These are phyloP conservation scores for Auriscalpium vulgare DNA, from an alignment of 768 basidiomycete species.

Conservation along the genomic window DNA sequence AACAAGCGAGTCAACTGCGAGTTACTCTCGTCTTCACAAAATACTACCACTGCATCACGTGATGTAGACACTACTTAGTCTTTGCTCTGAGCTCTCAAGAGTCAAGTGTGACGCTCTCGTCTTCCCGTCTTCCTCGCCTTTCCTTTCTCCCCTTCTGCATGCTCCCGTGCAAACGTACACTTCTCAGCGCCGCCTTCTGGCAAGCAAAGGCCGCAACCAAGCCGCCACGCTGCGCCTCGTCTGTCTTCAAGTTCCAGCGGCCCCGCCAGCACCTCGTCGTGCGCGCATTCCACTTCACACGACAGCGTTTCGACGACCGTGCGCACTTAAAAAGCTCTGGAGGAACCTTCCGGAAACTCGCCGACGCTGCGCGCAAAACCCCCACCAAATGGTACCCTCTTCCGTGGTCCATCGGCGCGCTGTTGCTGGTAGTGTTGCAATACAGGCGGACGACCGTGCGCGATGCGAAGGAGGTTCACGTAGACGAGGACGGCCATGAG, in stretches of 20 bases:
- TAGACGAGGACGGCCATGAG: constrained; percentile 80
- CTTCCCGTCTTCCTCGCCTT: too few species aligned
- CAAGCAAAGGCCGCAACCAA: neutral
- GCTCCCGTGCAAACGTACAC: neutral
- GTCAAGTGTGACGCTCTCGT: too few species aligned
- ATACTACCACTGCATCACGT: too few species aligned
- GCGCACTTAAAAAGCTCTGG: neutral
- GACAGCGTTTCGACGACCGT: neutral
- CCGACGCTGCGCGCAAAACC: constrained; percentile 76
- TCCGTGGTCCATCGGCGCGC: constrained; percentile 81
- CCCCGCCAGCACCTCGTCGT: neutral
- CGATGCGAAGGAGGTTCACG: constrained; percentile 48
- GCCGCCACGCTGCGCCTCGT: neutral
- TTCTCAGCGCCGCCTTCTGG: neutral
- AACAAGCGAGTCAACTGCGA: too few species aligned
- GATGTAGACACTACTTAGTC: too few species aligned
- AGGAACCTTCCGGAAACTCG: constrained; percentile 42
- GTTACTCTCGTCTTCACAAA: too few species aligned
- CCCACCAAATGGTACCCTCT: constrained; percentile 95
- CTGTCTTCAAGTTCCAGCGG: neutral
- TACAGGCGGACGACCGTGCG: constrained; percentile 43
- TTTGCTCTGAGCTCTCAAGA: too few species aligned
- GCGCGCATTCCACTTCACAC: neutral
- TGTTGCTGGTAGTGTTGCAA: constrained; percentile 75
- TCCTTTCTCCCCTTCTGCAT: too few species aligned